Base-by-base conservation (phyloP, 2,329 filamentous ascomycete genomes). In the Ophiostoma angusticollis region DNA sequence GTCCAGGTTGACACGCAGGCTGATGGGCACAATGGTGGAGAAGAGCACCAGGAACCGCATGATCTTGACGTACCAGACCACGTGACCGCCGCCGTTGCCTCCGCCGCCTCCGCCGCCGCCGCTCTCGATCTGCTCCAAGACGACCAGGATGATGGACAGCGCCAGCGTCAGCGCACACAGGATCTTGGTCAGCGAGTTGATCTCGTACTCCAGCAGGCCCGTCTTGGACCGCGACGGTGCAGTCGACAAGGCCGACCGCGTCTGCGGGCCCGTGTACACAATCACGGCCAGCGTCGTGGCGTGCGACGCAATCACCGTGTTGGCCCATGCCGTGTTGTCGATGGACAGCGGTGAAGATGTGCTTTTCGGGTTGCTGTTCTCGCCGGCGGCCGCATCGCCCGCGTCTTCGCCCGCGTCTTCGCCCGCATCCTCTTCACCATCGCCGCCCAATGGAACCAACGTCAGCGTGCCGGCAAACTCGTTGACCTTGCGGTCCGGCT, bases 21-120 rank as follows among this genome's bases (percentile, higher is more conserved):
- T 93, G 58, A 98, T 95, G 1, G 91, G 91, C 19, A 98, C 93
- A 52, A 98, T 98, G 0, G 89, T 96, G n/a, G 89, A 96, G 65
- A 98, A 98, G 1, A 98, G 68, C 44, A 98, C 93, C 46, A 98
- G 64, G 56, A 96, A 98, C n/a, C 89, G 80, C 78, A 94, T 91
- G 52, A 96, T 93, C 47, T 93, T 89, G 49, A 96, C 78, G 58
- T 96, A 98, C 91, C 91, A 98, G 18, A 72, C 63, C 39, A 74
- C 72, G 16, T 70, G 74, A 5, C 21, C 38, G 6, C 13, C 39
- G 76, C 67, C 2, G 74, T 74, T 47, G 68, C 72, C 33, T 78
- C 68, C 27, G 23, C 19, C 21, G 29, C 29, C 25, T 22, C 37
- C 72, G 16, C 71, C 74, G 29, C 22, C 35, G 13, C 18, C 39